Conservation (phyloP, 1,284 basidiomycete species). For the Cutaneotrichosporon daszewskae region DNA sequence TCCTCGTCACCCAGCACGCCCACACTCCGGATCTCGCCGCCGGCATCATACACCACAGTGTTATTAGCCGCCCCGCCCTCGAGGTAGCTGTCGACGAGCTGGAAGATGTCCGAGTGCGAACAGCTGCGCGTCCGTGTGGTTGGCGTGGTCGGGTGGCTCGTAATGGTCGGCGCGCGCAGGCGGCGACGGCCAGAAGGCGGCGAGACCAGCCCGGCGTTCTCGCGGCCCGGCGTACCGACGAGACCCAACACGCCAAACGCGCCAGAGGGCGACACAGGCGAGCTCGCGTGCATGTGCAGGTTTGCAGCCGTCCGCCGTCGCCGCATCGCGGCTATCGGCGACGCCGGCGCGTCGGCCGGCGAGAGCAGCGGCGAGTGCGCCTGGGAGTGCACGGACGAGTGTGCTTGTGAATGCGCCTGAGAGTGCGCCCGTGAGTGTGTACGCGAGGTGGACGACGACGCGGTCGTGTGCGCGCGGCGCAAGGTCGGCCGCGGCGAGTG, state of each 20-base stretch:
- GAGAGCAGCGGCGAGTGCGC: neutral
- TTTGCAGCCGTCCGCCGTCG: conserved; percentile 21
- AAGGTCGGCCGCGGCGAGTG: conserved; percentile 1
- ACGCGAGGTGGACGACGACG: too few relatives aligned
- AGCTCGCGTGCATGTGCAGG: conserved; percentile 10
- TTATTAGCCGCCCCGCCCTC: conserved; percentile 44
- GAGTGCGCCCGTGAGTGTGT: too few relatives aligned
- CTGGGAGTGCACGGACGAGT: neutral
- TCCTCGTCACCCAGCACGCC: conserved; percentile 36
- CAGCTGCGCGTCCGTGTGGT: conserved; percentile 34
- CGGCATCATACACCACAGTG: conserved; percentile 43
- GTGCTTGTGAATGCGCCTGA: too few relatives aligned
- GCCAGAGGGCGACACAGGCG: conserved; percentile 22
- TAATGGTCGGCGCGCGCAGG: conserved; percentile 28
- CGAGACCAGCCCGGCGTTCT: too few relatives aligned
- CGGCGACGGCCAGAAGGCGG: conserved; percentile 30
- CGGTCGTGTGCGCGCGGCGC: conserved; percentile 14
- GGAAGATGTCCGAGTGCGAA: conserved; percentile 42
- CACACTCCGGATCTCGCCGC: conserved; percentile 35
- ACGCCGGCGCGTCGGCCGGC: neutral
- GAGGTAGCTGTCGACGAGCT: conserved; percentile 43
- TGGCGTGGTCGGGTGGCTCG: conserved; percentile 22
- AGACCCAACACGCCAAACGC: conserved; percentile 1
- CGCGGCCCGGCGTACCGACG: conserved; percentile 20
- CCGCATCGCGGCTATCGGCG: conserved; percentile 8